Percentiles rank a stretch among this genome's conserved stretches.
phyloP scores from a whole-genome alignment of 78 protist genomes.

The Dictyostelium discoideum region dicty_2.7 NC_007088.5:7387001-7387500 shows the following conservation, averaged over 20 bases:
- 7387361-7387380: background rate
- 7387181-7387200: constrained; percentile 15
- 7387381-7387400: background rate
- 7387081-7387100: constrained; percentile 34
- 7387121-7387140: background rate
- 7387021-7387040: constrained; percentile 33
- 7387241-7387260: background rate
- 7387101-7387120: constrained; percentile 36
- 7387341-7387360: background rate
- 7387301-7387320: constrained; percentile 3
- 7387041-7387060: constrained; percentile 32
- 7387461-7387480: background rate
- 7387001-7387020: background rate
- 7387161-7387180: constrained; percentile 14
- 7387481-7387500: background rate
- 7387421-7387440: constrained; percentile 33
- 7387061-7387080: constrained; percentile 50
- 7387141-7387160: background rate
- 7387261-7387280: constrained; percentile 10
- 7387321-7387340: background rate
- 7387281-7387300: background rate
- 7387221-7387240: constrained; percentile 34
- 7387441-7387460: background rate
- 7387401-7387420: background rate
- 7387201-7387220: background rate